A percentile compares a stretch with the other conserved stretches of the same genome.
Conservation (phyloP, 176 grass and related monocot genomes). For the Neostapfia colusana region DNA sequence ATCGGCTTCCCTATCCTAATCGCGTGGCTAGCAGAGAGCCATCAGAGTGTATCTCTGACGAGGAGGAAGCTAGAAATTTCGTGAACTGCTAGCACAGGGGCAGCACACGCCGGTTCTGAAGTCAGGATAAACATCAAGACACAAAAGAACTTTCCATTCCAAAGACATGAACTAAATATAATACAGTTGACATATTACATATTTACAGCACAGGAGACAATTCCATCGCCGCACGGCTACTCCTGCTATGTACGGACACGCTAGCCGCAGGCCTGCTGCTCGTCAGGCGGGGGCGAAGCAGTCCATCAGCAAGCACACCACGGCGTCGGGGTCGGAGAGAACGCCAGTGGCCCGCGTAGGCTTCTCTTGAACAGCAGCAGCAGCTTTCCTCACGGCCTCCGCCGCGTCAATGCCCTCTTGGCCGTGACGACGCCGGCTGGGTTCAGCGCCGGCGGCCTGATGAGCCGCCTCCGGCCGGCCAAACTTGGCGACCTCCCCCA, state of each 20-base stretch:
- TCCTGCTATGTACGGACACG: background rate
- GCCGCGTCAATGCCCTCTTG: background rate
- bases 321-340: conserved; percentile 52
- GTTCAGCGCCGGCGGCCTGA: background rate
- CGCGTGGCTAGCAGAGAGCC: background rate
- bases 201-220: background rate
- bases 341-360: conserved; percentile 9
- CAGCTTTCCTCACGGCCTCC: background rate
- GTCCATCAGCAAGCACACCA: conserved; percentile 60
- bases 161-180: background rate
- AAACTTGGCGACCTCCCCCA: conserved; percentile 49
- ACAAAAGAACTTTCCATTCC: background rate
- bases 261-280: background rate
- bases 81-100: too few species aligned
- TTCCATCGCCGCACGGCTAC: background rate
- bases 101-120: background rate
- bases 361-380: conserved; percentile 5
- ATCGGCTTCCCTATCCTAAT: background rate
- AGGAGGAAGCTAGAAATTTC: background rate
- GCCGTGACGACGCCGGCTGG: background rate
- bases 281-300: conserved; percentile 49
- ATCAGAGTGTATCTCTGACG: background rate
- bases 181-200: background rate
- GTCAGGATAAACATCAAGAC: background rate
- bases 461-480: conserved; percentile 9